These are phyloP conservation scores for Fusarium sp. DNA, from an alignment of 2,329 filamentous ascomycete species.

Conservation along the genomic window DNA sequence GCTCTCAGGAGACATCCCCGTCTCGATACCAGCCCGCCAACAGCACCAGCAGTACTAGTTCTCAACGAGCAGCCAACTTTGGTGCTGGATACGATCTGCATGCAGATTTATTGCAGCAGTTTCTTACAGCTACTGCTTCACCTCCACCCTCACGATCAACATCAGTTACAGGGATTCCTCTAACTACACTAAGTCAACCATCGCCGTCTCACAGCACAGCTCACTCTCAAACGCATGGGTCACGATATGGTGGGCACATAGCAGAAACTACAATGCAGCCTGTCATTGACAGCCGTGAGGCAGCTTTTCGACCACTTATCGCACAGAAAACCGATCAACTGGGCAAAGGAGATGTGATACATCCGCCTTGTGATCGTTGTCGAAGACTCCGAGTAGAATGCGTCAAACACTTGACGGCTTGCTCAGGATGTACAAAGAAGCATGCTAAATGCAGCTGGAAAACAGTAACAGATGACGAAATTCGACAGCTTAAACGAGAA, in stretches of 20 bases:
- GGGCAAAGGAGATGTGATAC: conserved; percentile 78
- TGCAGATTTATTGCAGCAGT: conserved; percentile 69
- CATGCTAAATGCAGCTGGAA: conserved; percentile 92
- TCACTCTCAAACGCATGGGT: conserved; percentile 37
- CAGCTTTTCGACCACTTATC: conserved; percentile 68
- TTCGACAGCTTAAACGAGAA: conserved; percentile 51
- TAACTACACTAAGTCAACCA: conserved; percentile 43
- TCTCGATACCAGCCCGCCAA: conserved; percentile 56
- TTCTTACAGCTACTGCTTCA: conserved; percentile 50
- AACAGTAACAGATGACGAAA: conserved; percentile 80
- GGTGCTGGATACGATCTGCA: conserved; percentile 62
- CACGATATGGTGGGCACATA: conserved; percentile 38
- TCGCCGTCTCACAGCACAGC: conserved; percentile 46
- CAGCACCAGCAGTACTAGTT: conserved; percentile 28
- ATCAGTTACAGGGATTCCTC: conserved; percentile 48
- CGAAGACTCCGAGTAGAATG: conserved; percentile 84
- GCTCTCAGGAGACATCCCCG: conserved; percentile 51
- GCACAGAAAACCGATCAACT: conserved; percentile 81
- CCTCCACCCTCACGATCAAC: conserved; percentile 48
- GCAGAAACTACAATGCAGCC: conserved; percentile 46
- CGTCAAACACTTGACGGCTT: conserved; percentile 87
- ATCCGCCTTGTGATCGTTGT: conserved; percentile 88
- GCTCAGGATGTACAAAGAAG: conserved; percentile 89
- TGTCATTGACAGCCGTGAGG: conserved; percentile 48
- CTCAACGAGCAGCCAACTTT: conserved; percentile 44